Conservation (phyloP, 495 filamentous ascomycete species). For the Tuber brumale region DNA sequence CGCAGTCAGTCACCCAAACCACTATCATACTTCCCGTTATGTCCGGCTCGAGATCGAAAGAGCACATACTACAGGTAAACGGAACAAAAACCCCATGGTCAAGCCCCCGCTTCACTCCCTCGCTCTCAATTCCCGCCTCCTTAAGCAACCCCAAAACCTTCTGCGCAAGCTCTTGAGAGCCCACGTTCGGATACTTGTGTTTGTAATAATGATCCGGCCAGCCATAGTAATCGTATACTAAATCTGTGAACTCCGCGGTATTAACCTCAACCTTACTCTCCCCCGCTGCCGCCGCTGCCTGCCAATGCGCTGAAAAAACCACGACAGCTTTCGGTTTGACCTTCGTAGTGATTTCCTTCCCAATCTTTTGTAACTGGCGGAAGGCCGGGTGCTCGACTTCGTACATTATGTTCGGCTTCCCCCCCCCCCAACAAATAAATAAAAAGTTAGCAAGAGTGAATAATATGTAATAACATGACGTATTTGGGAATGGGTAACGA, state of each 20-base stretch:
- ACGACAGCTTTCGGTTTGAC: constrained; percentile 75
- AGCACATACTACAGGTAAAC: constrained; percentile 26
- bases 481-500: constrained; percentile 42
- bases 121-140: constrained; percentile 57
- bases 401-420: constrained; percentile 68
- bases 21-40: not conserved
- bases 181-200: constrained; percentile 63
- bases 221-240: constrained; percentile 84
- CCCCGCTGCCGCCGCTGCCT: constrained; percentile 46
- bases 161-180: constrained; percentile 59
- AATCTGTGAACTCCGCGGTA: constrained; percentile 57
- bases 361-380: constrained; percentile 59
- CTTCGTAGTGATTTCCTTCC: constrained; percentile 70
- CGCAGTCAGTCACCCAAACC: not conserved
- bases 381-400: constrained; percentile 68
- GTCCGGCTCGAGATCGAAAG: not conserved
- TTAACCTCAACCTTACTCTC: constrained; percentile 63
- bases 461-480: not conserved
- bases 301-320: constrained; percentile 86
- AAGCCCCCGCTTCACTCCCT: constrained; percentile 60
- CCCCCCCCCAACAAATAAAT: not conserved
- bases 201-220: constrained; percentile 61
- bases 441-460: constrained; percentile 16
- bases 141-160: constrained; percentile 57
- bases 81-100: constrained; percentile 60